These are phyloP conservation scores for Colletotrichum sp. DNA, from an alignment of 2,329 filamentous ascomycete genomes.

Conservation along the genomic window DNA sequence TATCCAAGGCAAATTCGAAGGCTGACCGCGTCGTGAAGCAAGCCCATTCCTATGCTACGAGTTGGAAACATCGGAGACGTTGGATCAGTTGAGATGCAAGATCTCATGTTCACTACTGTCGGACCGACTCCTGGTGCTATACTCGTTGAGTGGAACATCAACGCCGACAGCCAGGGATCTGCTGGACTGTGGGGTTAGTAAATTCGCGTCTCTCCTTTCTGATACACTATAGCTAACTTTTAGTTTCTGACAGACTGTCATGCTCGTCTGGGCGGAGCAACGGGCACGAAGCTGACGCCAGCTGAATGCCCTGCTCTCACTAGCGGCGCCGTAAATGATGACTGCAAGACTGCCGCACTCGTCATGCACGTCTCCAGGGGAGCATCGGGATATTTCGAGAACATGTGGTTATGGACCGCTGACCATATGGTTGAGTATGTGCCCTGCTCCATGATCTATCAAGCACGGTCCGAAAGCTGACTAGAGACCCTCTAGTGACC, in stretches of 20 bases:
- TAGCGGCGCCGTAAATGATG: constrained; percentile 46
- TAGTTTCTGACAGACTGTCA: constrained; percentile 58
- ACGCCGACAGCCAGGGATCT: neutral
- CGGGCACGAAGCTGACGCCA: constrained; percentile 67
- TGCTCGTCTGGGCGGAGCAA: constrained; percentile 74
- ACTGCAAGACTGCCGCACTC: constrained; percentile 65
- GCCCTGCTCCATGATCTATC: fast-evolving
- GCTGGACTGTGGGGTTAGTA: neutral
- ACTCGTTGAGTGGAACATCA: neutral
- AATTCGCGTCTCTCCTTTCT: neutral
- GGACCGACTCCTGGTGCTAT: constrained; percentile 66
- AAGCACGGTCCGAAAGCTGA: neutral
- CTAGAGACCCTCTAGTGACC: neutral
- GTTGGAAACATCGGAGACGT: constrained; percentile 65
- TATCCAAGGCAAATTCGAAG: fast-evolving
- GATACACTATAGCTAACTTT: neutral
- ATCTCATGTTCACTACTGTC: constrained; percentile 70
- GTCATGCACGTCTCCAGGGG: constrained; percentile 50
- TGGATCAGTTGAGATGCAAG: constrained; percentile 71
- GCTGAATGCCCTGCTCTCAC: constrained; percentile 57
- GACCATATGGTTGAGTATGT: constrained; percentile 59
- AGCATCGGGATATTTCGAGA: constrained; percentile 57
- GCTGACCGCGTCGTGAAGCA: neutral
- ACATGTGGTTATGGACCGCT: constrained; percentile 71
- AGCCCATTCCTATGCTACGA: constrained; percentile 56